Evolutionary conservation across 1,284 basidiomycete species (phyloP).

Genomic region (Microbotryum violaceum): DNA sequence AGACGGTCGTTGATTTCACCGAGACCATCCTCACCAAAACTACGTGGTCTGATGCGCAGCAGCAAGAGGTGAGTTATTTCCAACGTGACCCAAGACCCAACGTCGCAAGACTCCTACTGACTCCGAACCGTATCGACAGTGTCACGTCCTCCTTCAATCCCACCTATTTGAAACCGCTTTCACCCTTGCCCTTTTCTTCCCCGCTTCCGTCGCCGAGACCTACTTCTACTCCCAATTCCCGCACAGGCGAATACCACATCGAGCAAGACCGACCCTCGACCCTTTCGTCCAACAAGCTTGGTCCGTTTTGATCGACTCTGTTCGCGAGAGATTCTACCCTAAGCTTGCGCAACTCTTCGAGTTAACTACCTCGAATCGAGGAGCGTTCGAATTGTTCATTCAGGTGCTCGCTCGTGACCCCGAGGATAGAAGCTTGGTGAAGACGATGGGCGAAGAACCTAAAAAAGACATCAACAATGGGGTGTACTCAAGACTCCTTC

Average conservation of each 20-base stretch:
- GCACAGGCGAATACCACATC: background rate
- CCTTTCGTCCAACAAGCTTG: background rate
- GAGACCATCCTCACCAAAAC: background rate
- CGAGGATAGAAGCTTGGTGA: no score
- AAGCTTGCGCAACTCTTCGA: background rate
- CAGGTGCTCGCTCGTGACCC: constrained; percentile 6
- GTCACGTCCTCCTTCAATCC: background rate
- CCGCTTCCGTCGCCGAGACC: background rate
- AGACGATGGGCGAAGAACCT: no score
- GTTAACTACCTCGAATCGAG: background rate
- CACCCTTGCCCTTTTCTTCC: background rate
- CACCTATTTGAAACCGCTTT: background rate
- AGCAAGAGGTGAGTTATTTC: background rate
- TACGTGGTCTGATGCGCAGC: background rate
- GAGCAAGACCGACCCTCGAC: background rate
- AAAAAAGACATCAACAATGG: no score
- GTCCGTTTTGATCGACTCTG: background rate
- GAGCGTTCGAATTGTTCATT: constrained; percentile 12
- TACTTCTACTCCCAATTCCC: constrained; percentile 7
- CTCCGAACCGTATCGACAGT: background rate
- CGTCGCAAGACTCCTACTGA: background rate
- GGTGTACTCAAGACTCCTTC: background rate
- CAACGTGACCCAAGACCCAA: no score
- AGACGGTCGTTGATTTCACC: background rate
- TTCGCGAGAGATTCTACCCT: background rate